phyloP scores from a whole-genome alignment of 371 early-diverging fungal species.

The Mucor velutinosus region DNA sequence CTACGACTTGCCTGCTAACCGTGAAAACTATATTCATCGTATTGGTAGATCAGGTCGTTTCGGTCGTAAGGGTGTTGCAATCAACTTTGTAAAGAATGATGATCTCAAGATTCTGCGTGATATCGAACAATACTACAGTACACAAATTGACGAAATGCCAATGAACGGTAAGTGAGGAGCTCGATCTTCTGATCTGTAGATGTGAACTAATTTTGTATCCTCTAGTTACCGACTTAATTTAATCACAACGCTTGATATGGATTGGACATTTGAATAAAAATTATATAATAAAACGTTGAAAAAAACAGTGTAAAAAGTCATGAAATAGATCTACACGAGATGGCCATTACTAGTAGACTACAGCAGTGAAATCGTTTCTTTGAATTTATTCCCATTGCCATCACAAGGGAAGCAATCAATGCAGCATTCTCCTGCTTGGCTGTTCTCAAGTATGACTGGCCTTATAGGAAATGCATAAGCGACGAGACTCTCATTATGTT shows the following conservation, averaged over 20 bases:
- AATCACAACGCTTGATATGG: neutral
- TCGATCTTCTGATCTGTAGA: neutral
- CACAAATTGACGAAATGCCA: slow-evolving; percentile 97
- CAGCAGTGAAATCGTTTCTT: no score
- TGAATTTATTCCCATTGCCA: no score
- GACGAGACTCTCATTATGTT: no score
- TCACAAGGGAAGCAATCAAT: no score
- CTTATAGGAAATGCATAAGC: no score
- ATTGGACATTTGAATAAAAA: neutral
- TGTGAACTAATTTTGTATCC: neutral
- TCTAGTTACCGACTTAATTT: slow-evolving; percentile 27
- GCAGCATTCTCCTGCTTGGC: no score
- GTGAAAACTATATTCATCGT: slow-evolving; percentile 94
- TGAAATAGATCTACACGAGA: neutral
- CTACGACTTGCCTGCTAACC: slow-evolving; percentile 94
- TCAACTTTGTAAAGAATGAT: slow-evolving; percentile 95
- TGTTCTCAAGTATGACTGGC: no score
- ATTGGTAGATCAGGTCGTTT: slow-evolving; percentile 98
- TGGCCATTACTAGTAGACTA: no score
- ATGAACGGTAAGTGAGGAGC: slow-evolving; percentile 62
- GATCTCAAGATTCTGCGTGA: slow-evolving; percentile 86
- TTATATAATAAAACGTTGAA: neutral
- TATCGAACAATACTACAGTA: slow-evolving; percentile 93
- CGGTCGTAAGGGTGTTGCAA: slow-evolving; percentile 98
- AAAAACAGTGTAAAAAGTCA: neutral